Evolutionary conservation across 164 flowering plant genomes (phyloP), one percentile per base, ranked within the genome.

Genomic region (Magnolia officinalis): DNA sequence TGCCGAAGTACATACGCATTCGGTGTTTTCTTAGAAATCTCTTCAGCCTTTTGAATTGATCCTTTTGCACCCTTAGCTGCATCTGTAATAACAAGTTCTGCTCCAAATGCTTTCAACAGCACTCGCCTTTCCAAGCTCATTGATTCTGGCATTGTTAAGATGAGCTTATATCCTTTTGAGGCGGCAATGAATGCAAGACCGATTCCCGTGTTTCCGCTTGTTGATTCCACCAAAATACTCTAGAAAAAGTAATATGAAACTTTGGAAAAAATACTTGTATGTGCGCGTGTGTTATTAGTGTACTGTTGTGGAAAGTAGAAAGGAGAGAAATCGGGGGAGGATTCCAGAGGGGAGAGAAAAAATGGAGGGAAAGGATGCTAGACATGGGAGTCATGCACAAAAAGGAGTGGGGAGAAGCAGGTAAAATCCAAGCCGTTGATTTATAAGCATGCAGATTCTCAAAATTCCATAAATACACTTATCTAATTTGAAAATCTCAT

Each of bases 131-230:
- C 98, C 82, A 94, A 72, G 78, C 97, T 92, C 95, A 92, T 94
- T 69, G 95, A 92, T 59, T 96, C 92, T 50, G 98, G 98, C 98
- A 94, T 94, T 31, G 98, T 92, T 79, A 94, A 81, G 67, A 90
- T 92, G 72, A 94, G 91, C 78, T 80, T 90, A 80, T 94, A 94
- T 72, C 98, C 95, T 84, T 78, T 92, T 75, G 94, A 81, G 77
- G 96, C 96, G 79, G 98, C 98, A 68, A 94, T 88, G 76, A 94
- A 94, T 70, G 98, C 96, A 77, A 94, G 94, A 76, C 97, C 97
- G 75, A 94, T 94, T 75, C 98, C 98, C 0, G 97, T 94, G 81
- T 94, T 94, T 81, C 98, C 98, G 84, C 95, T 91, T 13, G 98
- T 94, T 49, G 98, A 93, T 81, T 94, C 98, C 79, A 94, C 97